Evolutionary conservation across 805 yeast species (phyloP), one percentile per base, ranked within the genome.

Genomic region (Ogataea methylovora): DNA sequence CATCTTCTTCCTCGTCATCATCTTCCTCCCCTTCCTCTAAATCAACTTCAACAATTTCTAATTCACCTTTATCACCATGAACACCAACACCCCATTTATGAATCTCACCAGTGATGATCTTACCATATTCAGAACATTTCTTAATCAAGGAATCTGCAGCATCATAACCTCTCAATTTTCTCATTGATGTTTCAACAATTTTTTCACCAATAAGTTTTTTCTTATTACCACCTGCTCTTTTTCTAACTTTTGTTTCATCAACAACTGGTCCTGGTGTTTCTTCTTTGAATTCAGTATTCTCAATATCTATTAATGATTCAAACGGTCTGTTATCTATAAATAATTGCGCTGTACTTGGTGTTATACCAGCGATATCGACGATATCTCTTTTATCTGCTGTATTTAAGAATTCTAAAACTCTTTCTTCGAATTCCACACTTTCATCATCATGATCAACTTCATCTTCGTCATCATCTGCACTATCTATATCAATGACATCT

Each of bases 61-160:
- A 58, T 50, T 82, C 88, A 14, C 84, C 86, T 25, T 60, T 39
- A 14, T 60, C 60, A 12, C 84, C 85, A 24, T 77, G 73, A 8
- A 80, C 69, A 30, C 73, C 69, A n/a, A 86, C 85, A 23, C 97
- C 97, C 98, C 98, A 90, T 40, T 72, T 69, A 32, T 65, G 65
- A 60, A 92, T 84, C 41, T 84, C 92, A 10, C 61, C 55, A 5
- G 86, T 68, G 37, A 92, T 86, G 7, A 66, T 55, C 12, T 69
- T 64, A 37, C 97, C 95, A 44, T 83, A 79, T 13, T 73, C 71
- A 8, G 87, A 76, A 62, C 99, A 92, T 44, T 77, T 73, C 39
- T 76, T 76, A 41, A 92, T 85, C 44, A 92, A 65, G n/a, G 94
- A 81, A 47, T 90, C 97, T 29, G 92, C 95, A 0, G 98, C 97